Evolutionary conservation across 2,329 filamentous ascomycete genomes (phyloP), one percentile per base, ranked within the genome.

Genomic region (Capronia coronata): DNA sequence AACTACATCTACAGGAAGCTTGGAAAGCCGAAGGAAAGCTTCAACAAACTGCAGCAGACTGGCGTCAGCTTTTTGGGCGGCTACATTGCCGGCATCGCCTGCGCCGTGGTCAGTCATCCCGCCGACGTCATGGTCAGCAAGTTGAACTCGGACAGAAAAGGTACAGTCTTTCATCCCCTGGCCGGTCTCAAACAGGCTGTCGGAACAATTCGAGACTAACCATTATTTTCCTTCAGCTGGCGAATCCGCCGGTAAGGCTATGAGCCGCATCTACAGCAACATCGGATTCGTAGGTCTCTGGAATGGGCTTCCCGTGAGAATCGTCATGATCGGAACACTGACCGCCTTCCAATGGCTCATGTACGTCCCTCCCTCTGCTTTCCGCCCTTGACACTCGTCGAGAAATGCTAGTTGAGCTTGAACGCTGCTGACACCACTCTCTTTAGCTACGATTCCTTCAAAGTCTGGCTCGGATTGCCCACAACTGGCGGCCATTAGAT

Each of bases 121-220:
- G 84, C 85, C 43, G 86, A 90, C 66, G 88, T 94, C 62, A 91
- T 95, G 83, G 89, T 94, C 56, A 89, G 84, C 68, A 95, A 95
- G 74, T 74, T 95, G 60, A 95, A 95, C 64, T 82, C 87, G 25
- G 83, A 83, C 61, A 82, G 87, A 37, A 54, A 60, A 57, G 46
- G 57, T 59, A 52, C 19, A 40, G 56, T 39, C 18, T 39, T 8
- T 30, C 18, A 19, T 21, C 25, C 11, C 6, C 8, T 18, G 14
- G n/a, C n/a, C n/a, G n/a, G n/a, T n/a, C n/a, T n/a, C n/a, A 37
- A 19, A 16, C 13, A 13, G 14, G 18, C 5, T 34, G n/a, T 19
- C 45, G 9, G 10, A 39, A 19, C 37, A 39, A 8, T 21, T 39
- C 14, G n/a, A n/a, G n/a, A 22, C 37, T 39, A 1, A 21, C 18